Evolutionary conservation across 225 moss, liverwort and hornwort genomes (phyloP).

Genomic region (Neckera pumila): DNA sequence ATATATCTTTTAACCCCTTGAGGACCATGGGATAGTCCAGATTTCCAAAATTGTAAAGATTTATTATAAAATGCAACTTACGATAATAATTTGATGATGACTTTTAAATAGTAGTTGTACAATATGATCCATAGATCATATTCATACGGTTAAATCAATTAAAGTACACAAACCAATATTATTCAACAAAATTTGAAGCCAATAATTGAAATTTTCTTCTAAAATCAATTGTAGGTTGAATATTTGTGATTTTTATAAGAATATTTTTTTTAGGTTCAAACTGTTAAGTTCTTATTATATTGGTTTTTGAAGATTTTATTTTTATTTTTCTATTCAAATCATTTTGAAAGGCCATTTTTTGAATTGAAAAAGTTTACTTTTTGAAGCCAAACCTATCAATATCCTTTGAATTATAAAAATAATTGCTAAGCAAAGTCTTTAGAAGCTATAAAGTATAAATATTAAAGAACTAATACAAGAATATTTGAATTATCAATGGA

Average conservation of each 20-base stretch:
- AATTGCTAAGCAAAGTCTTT: too few relatives aligned
- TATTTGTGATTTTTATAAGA: background rate
- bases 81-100: background rate
- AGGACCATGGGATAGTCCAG: fast-evolving
- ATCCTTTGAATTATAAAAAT: too few relatives aligned
- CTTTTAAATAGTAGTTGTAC: too few relatives aligned
- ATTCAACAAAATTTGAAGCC: background rate
- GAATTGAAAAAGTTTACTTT: too few relatives aligned
- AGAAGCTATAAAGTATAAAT: too few relatives aligned
- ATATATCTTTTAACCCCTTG: background rate
- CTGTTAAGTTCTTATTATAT: background rate
- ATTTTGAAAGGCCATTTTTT: too few relatives aligned
- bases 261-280: background rate
- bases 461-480: too few relatives aligned
- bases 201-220: background rate
- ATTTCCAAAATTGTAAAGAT: background rate
- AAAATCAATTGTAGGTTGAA: background rate
- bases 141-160: background rate
- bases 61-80: background rate
- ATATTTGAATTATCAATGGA: too few relatives aligned
- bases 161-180: background rate
- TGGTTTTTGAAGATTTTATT: background rate
- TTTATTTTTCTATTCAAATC: background rate
- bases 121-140: too few relatives aligned
- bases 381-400: too few relatives aligned